A percentile compares a stretch with the other conserved stretches of the same genome.
These are phyloP conservation scores for Lepraria neglecta DNA, from an alignment of 495 filamentous ascomycete species.

Conservation along the genomic window DNA sequence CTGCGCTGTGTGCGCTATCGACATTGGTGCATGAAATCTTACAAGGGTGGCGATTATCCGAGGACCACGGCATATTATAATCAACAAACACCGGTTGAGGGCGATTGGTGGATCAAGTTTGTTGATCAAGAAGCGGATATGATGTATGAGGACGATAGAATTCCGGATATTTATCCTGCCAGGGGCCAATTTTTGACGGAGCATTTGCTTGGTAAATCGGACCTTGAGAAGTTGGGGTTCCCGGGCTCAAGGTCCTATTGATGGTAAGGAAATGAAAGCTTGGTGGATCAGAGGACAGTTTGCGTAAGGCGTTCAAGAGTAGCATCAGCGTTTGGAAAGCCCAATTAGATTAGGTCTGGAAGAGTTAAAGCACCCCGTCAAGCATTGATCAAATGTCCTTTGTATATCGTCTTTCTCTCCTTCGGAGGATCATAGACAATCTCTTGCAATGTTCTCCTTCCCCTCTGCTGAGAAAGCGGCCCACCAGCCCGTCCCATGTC, in stretches of 20 bases:
- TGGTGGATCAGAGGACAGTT: background rate
- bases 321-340: background rate
- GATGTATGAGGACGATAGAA: slow-evolving; percentile 4
- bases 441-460: slow-evolving; percentile 22
- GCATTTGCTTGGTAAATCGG: no score
- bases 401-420: slow-evolving; percentile 20
- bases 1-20: slow-evolving; percentile 3
- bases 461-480: slow-evolving; percentile 12
- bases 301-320: background rate
- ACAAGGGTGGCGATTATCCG: background rate
- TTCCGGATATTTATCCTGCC: background rate
- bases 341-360: background rate
- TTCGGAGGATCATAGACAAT: slow-evolving; percentile 26
- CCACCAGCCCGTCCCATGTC: background rate
- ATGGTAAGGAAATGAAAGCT: background rate
- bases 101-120: slow-evolving; percentile 3
- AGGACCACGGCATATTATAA: background rate
- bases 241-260: no score
- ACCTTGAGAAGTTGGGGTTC: no score
- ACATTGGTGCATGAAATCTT: background rate
- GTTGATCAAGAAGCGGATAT: background rate
- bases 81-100: background rate
- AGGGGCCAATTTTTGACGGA: no score
- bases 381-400: slow-evolving; percentile 17
- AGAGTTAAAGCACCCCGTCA: background rate